These are phyloP conservation scores for Microsporum ferrugineum DNA, from an alignment of 2,329 filamentous ascomycete species.

Conservation along the genomic window DNA sequence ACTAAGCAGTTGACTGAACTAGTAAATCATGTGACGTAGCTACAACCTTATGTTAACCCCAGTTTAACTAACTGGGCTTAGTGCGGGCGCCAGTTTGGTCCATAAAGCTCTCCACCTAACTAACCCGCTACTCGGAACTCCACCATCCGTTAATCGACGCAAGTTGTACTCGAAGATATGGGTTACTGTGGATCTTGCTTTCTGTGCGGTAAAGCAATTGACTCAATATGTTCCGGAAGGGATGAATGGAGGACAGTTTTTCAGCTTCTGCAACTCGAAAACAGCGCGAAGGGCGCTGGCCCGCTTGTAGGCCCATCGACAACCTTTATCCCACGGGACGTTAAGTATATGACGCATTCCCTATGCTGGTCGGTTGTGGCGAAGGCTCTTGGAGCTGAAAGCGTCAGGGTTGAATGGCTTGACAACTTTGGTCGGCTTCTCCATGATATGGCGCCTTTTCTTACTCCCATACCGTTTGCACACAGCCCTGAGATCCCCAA, in stretches of 20 bases:
- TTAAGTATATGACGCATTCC: background rate
- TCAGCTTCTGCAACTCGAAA: constrained; percentile 1
- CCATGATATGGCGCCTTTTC: background rate
- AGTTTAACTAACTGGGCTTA: background rate
- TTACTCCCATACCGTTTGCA: background rate
- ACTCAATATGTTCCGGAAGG: background rate
- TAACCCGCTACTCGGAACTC: background rate
- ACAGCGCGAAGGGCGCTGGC: background rate
- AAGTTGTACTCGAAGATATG: constrained; percentile 8
- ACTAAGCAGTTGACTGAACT: background rate
- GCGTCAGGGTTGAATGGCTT: constrained; percentile 2
- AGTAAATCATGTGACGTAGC: background rate
- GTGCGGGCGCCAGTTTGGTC: background rate
- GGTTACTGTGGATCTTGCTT: constrained; percentile 2
- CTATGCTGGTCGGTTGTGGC: constrained; percentile 7
- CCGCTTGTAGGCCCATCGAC: background rate
- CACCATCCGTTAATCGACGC: background rate
- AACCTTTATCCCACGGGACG: background rate
- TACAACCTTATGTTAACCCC: background rate
- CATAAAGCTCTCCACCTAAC: background rate
- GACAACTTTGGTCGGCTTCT: background rate
- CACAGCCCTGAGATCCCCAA: background rate
- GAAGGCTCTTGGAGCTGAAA: background rate
- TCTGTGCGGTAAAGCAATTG: constrained; percentile 1
- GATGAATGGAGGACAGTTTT: constrained; percentile 2